Evolutionary conservation across 331 rosid species (phyloP).

Genomic region (Malus hybrid): DNA sequence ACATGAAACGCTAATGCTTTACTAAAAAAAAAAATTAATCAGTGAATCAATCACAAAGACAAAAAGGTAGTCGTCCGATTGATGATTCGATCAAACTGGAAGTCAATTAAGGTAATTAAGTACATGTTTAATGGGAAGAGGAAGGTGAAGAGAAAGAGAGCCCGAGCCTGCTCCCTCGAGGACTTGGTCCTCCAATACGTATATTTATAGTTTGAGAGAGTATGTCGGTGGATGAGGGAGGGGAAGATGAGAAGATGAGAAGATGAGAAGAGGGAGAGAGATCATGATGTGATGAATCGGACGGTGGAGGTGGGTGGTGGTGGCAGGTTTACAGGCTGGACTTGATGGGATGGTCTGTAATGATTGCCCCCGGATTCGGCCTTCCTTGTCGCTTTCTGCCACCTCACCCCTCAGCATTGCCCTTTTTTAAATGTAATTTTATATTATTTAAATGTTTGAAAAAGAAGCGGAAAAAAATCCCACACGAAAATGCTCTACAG

Average conservation of each 20-base stretch:
- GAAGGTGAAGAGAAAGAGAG: too few relatives aligned
- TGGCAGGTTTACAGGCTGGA: conserved; percentile 85
- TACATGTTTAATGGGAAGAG: too few relatives aligned
- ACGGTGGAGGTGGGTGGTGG: conserved; percentile 34
- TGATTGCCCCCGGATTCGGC: conserved; percentile 81
- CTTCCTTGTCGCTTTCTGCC: conserved; percentile 69
- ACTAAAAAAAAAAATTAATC: too few relatives aligned
- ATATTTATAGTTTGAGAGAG: neutral
- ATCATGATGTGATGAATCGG: neutral
- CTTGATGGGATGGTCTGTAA: conserved; percentile 50
- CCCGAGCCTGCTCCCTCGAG: too few relatives aligned
- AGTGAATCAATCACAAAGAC: too few relatives aligned
- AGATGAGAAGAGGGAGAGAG: neutral
- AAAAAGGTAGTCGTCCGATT: too few relatives aligned
- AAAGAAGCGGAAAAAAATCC: conserved; percentile 1
- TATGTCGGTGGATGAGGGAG: conserved; percentile 16
- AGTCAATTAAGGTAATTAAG: too few relatives aligned
- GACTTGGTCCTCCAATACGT: too few relatives aligned
- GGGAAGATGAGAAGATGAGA: neutral
- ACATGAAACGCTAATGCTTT: too few relatives aligned
- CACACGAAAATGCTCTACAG: conserved; percentile 68
- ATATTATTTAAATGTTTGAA: neutral
- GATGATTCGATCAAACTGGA: too few relatives aligned
- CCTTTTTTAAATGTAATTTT: neutral
- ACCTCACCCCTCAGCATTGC: conserved; percentile 27